phyloP scores from a whole-genome alignment of 2,329 filamentous ascomycete genomes.

The Colletotrichum sojae region DNA sequence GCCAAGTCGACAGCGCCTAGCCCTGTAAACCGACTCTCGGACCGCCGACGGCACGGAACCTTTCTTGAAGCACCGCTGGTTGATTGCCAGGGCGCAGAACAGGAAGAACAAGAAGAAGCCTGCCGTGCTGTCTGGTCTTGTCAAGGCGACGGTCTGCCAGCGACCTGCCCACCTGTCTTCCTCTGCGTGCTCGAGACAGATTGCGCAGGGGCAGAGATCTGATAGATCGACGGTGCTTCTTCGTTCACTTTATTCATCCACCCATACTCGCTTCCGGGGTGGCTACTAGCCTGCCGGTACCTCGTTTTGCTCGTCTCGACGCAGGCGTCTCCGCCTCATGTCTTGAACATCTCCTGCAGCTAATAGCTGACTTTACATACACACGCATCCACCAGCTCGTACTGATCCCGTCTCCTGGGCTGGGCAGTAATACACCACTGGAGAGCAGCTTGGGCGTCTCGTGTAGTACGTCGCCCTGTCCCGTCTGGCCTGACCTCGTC shows the following conservation, averaged over 20 bases:
- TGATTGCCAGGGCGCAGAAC: too few relatives aligned
- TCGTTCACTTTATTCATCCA: background rate
- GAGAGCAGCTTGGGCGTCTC: background rate
- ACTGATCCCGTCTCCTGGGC: too few relatives aligned
- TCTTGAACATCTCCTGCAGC: slow-evolving; percentile 24
- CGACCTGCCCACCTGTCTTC: background rate
- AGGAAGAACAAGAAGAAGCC: too few relatives aligned
- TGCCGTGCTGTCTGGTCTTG: too few relatives aligned
- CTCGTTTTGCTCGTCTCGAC: slow-evolving; percentile 13
- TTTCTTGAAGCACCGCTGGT: background rate
- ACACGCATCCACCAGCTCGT: background rate
- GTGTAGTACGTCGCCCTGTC: slow-evolving; percentile 29
- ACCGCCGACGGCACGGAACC: slow-evolving; percentile 14
- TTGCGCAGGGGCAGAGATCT: slow-evolving; percentile 7
- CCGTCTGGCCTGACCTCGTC: slow-evolving; percentile 29
- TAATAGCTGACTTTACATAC: slow-evolving; percentile 7
- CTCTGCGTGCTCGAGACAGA: background rate
- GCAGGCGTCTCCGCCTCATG: slow-evolving; percentile 30
- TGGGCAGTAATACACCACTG: background rate
- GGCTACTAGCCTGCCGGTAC: background rate
- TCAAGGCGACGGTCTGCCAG: background rate
- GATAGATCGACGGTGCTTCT: slow-evolving; percentile 9
- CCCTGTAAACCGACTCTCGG: slow-evolving; percentile 15
- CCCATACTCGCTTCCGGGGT: slow-evolving; percentile 1
- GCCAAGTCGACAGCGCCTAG: background rate